phyloP scores from a whole-genome alignment of 2,329 filamentous ascomycete species.

The Penicillium brasilianum region DNA sequence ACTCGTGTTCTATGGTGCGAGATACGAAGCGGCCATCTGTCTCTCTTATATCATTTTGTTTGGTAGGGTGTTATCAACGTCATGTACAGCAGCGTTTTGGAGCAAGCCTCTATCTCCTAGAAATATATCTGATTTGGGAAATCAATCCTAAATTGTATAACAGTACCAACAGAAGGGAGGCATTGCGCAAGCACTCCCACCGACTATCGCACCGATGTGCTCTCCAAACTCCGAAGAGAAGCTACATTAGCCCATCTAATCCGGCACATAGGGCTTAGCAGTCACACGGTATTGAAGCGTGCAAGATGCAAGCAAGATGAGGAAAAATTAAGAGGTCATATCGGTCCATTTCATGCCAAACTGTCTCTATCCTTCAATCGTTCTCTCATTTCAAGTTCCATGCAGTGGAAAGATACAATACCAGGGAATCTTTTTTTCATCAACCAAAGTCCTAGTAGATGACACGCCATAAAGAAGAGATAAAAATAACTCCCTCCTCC shows the following conservation, averaged over 20 bases:
- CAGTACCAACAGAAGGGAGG: too few relatives aligned
- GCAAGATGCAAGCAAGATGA: too few relatives aligned
- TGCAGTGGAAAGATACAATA: constrained; percentile 18
- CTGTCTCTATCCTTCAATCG: constrained; percentile 33
- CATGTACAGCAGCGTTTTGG: constrained; percentile 1
- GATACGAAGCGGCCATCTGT: too few relatives aligned
- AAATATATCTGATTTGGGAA: neutral
- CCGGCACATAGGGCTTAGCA: too few relatives aligned
- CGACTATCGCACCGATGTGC: too few relatives aligned
- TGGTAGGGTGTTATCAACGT: neutral
- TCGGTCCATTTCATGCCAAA: constrained; percentile 40
- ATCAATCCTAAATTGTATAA: neutral
- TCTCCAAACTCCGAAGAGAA: too few relatives aligned
- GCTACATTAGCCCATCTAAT: too few relatives aligned
- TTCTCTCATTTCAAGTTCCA: constrained; percentile 29
- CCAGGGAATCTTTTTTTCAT: constrained; percentile 24
- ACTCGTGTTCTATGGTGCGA: neutral
- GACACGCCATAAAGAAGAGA: constrained; percentile 33
- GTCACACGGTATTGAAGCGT: too few relatives aligned
- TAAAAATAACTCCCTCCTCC: constrained; percentile 27
- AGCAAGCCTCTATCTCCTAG: neutral
- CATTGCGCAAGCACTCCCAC: too few relatives aligned
- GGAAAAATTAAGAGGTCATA: constrained; percentile 29
- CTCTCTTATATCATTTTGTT: neutral
- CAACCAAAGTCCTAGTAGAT: constrained; percentile 26